A percentile compares a stretch with the other conserved stretches of the same genome.
Conservation (phyloP, 768 basidiomycete genomes). For the Tylopilus sp. region DNA sequence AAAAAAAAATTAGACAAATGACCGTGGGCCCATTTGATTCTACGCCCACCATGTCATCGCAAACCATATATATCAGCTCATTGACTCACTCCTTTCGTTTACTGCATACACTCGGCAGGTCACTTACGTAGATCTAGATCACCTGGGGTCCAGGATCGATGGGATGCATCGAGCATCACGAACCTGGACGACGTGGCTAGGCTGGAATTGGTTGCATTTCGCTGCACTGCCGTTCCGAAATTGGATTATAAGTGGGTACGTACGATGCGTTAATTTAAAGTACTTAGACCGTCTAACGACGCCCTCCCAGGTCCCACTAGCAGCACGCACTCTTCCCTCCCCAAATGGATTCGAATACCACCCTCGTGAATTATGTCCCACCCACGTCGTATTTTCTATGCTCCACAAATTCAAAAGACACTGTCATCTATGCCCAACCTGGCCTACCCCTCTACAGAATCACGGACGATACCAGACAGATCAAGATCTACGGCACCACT, state of each 20-base stretch:
- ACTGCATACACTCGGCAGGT: too few species aligned
- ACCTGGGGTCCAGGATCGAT: too few species aligned
- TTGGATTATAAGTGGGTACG: not conserved
- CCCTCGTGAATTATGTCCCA: slow-evolving; percentile 23
- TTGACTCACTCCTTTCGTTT: too few species aligned
- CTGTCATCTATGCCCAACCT: slow-evolving; percentile 18
- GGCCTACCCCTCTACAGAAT: slow-evolving; percentile 25
- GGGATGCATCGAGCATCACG: too few species aligned
- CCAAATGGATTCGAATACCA: slow-evolving; percentile 28
- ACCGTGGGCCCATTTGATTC: too few species aligned
- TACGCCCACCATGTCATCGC: too few species aligned
- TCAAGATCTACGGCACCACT: slow-evolving; percentile 11
- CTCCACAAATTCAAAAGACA: slow-evolving; percentile 14
- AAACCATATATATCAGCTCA: too few species aligned
- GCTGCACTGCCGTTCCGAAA: not conserved
- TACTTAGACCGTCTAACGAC: not conserved
- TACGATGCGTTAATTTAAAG: slow-evolving; percentile 2
- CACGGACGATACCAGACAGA: slow-evolving; percentile 17
- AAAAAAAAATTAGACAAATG: not conserved
- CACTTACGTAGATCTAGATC: too few species aligned
- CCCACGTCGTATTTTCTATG: slow-evolving; percentile 30
- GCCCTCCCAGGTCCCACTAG: not conserved
- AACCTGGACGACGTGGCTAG: not conserved
- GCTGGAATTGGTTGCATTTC: not conserved
- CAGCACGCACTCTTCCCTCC: not conserved